These are phyloP conservation scores for Apiotrichum laibachii DNA, from an alignment of 1,284 basidiomycete genomes.

Conservation along the genomic window DNA sequence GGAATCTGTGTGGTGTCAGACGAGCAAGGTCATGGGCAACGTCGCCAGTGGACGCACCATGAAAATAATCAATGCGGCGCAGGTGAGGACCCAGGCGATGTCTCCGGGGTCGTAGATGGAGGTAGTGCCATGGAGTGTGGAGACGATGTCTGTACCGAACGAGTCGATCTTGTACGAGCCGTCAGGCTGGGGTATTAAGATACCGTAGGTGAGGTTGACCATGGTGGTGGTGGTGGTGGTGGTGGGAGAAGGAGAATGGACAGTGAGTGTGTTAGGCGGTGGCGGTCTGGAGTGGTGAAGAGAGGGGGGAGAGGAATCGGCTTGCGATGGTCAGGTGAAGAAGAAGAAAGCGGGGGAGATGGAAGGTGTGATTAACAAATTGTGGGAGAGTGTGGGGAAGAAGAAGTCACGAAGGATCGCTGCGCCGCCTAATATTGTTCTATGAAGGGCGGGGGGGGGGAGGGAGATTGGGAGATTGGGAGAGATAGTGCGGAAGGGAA, in stretches of 20 bases:
- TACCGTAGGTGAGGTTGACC: slow-evolving; percentile 28
- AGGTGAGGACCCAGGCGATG: slow-evolving; percentile 76
- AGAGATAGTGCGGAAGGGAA: not conserved
- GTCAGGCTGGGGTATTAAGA: slow-evolving; percentile 19
- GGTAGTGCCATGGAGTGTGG: slow-evolving; percentile 24
- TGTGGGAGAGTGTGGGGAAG: not conserved
- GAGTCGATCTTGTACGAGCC: slow-evolving; percentile 20
- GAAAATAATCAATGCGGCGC: slow-evolving; percentile 70
- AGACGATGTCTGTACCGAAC: slow-evolving; percentile 33
- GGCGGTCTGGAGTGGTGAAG: not conserved
- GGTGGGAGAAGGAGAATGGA: not conserved
- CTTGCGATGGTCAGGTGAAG: not conserved
- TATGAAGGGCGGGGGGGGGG: not conserved
- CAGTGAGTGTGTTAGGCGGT: not conserved
- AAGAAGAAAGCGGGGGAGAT: not conserved
- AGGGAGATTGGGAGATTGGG: not conserved
- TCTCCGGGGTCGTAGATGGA: slow-evolving; percentile 68
- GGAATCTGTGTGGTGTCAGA: slow-evolving; percentile 53
- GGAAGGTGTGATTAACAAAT: not conserved
- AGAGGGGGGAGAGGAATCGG: not conserved
- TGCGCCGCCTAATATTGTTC: not conserved
- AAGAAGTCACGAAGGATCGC: not conserved
- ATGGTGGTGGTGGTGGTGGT: slow-evolving; percentile 9
- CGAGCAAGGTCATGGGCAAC: not conserved
- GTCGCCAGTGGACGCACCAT: slow-evolving; percentile 40